A percentile compares a stretch with the other conserved stretches of the same genome.
These are phyloP conservation scores for Eucalyptus regnans DNA, from an alignment of 345 rosid genomes.

Conservation along the genomic window DNA sequence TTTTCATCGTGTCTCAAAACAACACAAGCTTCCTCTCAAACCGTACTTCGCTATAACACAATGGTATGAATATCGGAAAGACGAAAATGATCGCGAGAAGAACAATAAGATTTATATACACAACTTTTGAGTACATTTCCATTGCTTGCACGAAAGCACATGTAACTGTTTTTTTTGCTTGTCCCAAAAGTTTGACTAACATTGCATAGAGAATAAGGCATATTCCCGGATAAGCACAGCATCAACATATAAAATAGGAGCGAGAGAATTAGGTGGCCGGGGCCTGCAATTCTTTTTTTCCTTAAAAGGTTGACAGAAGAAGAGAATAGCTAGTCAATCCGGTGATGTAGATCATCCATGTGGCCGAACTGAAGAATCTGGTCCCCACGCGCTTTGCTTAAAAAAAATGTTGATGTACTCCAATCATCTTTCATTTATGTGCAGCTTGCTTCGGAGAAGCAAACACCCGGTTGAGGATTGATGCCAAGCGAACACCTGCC, in stretches of 20 bases:
- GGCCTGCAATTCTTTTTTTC: not conserved
- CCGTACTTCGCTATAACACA: not conserved
- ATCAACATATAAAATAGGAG: not conserved
- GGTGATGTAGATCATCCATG: not conserved
- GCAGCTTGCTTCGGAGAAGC: constrained; percentile 24
- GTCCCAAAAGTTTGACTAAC: constrained; percentile 3
- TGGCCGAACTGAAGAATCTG: not conserved
- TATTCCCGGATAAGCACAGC: constrained; percentile 13
- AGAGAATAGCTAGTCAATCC: not conserved
- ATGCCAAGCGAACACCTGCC: constrained; percentile 75
- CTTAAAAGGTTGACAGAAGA: not conserved
- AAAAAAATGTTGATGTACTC: not conserved
- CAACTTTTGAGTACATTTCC: constrained; percentile 1
- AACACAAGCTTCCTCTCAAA: not conserved
- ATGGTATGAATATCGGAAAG: not conserved
- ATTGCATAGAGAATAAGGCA: constrained; percentile 11
- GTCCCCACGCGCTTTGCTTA: not conserved
- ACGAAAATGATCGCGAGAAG: not conserved
- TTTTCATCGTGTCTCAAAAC: not conserved
- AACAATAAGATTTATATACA: not conserved
- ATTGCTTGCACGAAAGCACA: constrained; percentile 46
- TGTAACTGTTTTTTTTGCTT: not conserved
- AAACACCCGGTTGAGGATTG: constrained; percentile 71
- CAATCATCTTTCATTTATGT: constrained; percentile 13
- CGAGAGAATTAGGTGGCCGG: not conserved